Percentiles rank a stretch among this genome's conserved stretches.
These are phyloP conservation scores for Fusarium udum DNA, from an alignment of 2,329 filamentous ascomycete species.

Conservation along the genomic window DNA sequence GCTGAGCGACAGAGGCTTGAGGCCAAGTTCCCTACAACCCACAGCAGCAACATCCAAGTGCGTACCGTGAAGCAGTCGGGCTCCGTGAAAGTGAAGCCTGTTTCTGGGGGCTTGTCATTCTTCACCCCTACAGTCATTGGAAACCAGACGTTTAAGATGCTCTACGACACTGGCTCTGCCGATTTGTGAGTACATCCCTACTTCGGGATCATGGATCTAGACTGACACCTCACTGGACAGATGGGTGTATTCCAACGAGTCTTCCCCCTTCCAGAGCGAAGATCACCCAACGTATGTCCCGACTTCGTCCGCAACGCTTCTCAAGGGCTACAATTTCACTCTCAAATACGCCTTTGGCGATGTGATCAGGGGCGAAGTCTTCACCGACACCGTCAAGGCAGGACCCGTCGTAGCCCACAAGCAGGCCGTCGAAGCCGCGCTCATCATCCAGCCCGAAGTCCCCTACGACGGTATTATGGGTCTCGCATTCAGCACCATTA, in stretches of 20 bases:
- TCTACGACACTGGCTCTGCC: background rate
- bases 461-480: background rate
- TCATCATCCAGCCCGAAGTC: background rate
- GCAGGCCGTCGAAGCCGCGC: background rate
- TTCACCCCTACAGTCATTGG: background rate
- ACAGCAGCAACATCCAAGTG: rapidly evolving
- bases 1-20: background rate
- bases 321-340: background rate
- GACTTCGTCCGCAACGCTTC: background rate
- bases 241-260: background rate
- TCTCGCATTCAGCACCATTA: background rate
- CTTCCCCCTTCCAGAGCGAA: background rate
- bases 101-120: background rate
- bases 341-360: background rate
- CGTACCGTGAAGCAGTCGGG: background rate
- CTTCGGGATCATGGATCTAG: rapidly evolving
- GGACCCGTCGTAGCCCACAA: background rate
- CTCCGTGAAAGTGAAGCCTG: background rate
- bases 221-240: rapidly evolving
- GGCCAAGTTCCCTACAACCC: background rate
- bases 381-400: background rate
- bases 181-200: background rate
- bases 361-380: background rate
- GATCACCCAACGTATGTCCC: background rate
- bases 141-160: background rate